Evolutionary conservation across 345 rosid species (phyloP).

Genomic region (Raphanus sativus): DNA sequence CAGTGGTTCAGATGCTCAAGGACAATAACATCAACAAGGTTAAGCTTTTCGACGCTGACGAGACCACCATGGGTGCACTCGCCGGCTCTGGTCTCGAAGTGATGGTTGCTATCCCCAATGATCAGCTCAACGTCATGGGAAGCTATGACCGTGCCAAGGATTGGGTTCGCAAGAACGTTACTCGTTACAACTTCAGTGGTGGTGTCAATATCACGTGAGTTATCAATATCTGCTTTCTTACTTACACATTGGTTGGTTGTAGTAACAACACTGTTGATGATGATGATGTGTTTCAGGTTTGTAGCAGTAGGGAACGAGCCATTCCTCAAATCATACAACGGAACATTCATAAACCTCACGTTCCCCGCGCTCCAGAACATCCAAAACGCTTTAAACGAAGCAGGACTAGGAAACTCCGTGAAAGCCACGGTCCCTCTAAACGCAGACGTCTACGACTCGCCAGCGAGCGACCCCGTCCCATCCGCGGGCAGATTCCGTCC

Average conservation of each 20-base stretch:
- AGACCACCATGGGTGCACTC: conserved; percentile 63
- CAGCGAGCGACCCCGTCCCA: conserved; percentile 56
- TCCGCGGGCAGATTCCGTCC: conserved; percentile 73
- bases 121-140: conserved; percentile 65
- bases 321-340: conserved; percentile 67
- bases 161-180: conserved; percentile 69
- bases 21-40: conserved; percentile 79
- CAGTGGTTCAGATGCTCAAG: conserved; percentile 67
- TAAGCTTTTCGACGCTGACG: conserved; percentile 81
- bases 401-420: conserved; percentile 59
- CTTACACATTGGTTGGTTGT: not conserved
- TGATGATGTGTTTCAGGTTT: conserved; percentile 45
- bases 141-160: conserved; percentile 53
- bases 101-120: conserved; percentile 92
- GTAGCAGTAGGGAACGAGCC: conserved; percentile 91
- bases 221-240: too few relatives aligned
- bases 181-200: conserved; percentile 66
- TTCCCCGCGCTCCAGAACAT: conserved; percentile 85
- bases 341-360: conserved; percentile 58
- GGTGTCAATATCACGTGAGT: conserved; percentile 77
- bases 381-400: conserved; percentile 83
- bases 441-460: conserved; percentile 80
- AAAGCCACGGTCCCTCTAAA: conserved; percentile 85
- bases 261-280: not conserved
- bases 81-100: conserved; percentile 71